Evolutionary conservation across 129 eudicot genomes (phyloP), one percentile per base, ranked within the genome.

Genomic region (Oenanthe sinensis): DNA sequence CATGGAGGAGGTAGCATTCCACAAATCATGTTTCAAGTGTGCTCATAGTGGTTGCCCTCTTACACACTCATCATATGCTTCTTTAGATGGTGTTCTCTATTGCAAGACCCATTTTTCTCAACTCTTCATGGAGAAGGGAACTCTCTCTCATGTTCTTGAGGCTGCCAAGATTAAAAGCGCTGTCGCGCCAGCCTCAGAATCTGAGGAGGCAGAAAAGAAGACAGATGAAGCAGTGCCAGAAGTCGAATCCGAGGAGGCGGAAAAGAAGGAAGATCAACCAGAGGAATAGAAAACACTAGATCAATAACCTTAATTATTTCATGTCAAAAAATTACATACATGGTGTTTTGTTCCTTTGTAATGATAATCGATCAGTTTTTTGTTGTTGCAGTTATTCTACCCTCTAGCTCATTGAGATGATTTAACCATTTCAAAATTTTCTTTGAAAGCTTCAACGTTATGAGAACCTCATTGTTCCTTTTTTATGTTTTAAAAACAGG

Each of bases 41-140:
- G 99, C 97, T 71, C 96, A 90, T 85, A 97, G 97, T 52, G 99
- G 99, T 42, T 95, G 97, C 79, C 88, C 88, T 20, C 92, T 95
- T 36, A 95, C 99, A 49, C 99, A 92, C 76, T 87, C 99, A 73
- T 90, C 97, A 14, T 95, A 95, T 82, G 99, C 99, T 85, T 87
- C 99, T 13, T 91, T 95, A 44, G 96, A 92, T 77, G 99, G 99
- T 24, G 44, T 91, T 81, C 84, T 95, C 47, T 95, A 95, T 78
- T 95, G 97, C 86, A 95, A 89, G 88, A 86, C 79, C 76, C 98
- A 95, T 65, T 95, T 95, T 81, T 90, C 90, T 49, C 97, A 92
- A 82, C 96, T 95, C 48, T 95, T 95, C 86, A 86, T 92, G 99
- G 99, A 91, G 91, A 95, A 96, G 58, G 99, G 99, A 67, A 96